Evolutionary conservation across 768 basidiomycete genomes (phyloP), one percentile per base, ranked within the genome.

Genomic region (Gyrodon lividus): DNA sequence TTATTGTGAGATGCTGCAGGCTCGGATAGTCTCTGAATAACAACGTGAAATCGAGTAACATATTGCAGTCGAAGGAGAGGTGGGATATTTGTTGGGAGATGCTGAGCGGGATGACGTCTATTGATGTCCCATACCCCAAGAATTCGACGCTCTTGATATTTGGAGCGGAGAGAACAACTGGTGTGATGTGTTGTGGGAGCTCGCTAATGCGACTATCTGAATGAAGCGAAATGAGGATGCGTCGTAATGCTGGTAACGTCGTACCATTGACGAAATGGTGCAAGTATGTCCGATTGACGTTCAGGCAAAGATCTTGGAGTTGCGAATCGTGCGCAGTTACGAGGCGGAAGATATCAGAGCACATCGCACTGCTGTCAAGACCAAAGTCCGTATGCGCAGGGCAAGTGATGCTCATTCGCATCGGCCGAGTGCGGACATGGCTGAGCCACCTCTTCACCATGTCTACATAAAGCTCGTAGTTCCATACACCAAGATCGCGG

Each of bases 401-500:
- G 44, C 56, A 59, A 2, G 56, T 43, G 31, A 65, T 51, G 42
- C 57, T 63, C 51, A 67, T 55, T 24, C 54, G 33, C n/a, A 70
- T 45, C 13, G 59, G 63, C 1, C 68, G 64, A 38, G 37, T 48
- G 24, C 54, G 46, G 4, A 63, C 50, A 12, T 53, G 60, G 13
- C 51, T 43, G 1, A 67, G 55, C 66, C 66, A 67, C 23, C 14
- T 40, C 42, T 55, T 46, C 12, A 56, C 43, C 68, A 67, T 70
- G 24, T 46, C 46, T 14, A 68, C 43, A 13, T 70, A 57, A 19
- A 59, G 51, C 7, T 61, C 59, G 31, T 48, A 56, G 41, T 65
- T 70, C 66, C 66, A 67, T n/a, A 55, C 48, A 17, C 67, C 69
- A n/a, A 51, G 55, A 40, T 71, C 69, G 8, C 47, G 33, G 6